These are phyloP conservation scores for Candida glucosophila DNA, from an alignment of 1,139 yeast species.

Conservation along the genomic window DNA sequence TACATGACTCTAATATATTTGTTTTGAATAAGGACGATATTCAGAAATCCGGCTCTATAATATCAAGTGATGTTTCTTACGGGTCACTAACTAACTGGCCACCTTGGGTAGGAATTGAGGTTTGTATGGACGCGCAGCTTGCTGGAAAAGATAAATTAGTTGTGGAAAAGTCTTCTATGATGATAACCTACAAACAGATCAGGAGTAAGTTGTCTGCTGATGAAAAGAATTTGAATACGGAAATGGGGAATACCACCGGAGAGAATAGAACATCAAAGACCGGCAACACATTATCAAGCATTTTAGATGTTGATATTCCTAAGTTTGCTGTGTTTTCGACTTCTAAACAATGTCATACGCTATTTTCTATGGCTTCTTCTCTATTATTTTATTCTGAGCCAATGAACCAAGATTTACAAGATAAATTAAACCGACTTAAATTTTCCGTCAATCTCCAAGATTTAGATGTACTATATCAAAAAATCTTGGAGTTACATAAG, in stretches of 20 bases:
- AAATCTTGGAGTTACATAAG: slow-evolving; percentile 19
- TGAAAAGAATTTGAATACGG: slow-evolving; percentile 4
- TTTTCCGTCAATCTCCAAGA: slow-evolving; percentile 38
- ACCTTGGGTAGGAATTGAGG: slow-evolving; percentile 40
- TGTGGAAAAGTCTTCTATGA: slow-evolving; percentile 29
- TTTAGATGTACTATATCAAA: slow-evolving; percentile 19
- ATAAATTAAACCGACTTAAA: slow-evolving; percentile 30
- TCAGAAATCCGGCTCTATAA: slow-evolving; percentile 9
- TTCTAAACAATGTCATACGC: slow-evolving; percentile 33
- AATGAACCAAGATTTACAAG: slow-evolving; percentile 23
- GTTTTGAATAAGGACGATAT: slow-evolving; percentile 24
- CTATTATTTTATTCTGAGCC: slow-evolving; percentile 37
- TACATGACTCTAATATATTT: slow-evolving; percentile 33
- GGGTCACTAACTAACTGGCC: slow-evolving; percentile 37
- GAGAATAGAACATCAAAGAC: slow-evolving; percentile 3
- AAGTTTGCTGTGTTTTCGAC: slow-evolving; percentile 32
- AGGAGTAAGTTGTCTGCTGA: slow-evolving; percentile 11
- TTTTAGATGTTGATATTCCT: slow-evolving; percentile 32
- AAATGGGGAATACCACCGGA: slow-evolving; percentile 1
- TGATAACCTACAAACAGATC: slow-evolving; percentile 26
- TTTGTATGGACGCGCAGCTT: slow-evolving; percentile 27
- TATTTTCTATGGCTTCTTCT: slow-evolving; percentile 27
- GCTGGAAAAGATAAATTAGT: slow-evolving; percentile 30
- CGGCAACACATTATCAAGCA: slow-evolving; percentile 4
- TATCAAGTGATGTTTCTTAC: slow-evolving; percentile 22